These are phyloP conservation scores for Excoecaria cochinchinensis DNA, from an alignment of 345 rosid genomes.

Conservation along the genomic window DNA sequence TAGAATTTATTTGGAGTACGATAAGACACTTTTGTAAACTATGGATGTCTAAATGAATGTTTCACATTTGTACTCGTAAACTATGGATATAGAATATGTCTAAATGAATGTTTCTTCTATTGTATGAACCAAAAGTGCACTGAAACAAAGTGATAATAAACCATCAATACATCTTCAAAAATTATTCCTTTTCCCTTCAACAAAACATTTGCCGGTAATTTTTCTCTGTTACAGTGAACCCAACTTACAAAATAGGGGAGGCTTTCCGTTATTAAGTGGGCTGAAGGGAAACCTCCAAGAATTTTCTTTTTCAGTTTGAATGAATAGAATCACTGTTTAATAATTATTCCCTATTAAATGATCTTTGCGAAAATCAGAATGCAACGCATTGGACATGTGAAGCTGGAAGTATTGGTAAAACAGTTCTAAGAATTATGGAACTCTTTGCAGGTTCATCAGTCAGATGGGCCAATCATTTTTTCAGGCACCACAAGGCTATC, in stretches of 20 bases:
- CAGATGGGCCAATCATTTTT: conserved; percentile 92
- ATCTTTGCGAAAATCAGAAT: not conserved
- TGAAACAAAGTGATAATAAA: too few species aligned
- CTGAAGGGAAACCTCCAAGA: conserved; percentile 11
- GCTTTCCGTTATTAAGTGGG: conserved; percentile 18
- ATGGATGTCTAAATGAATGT: too few species aligned
- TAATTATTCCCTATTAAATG: not conserved
- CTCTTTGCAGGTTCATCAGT: conserved; percentile 26
- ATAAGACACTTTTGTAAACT: not conserved
- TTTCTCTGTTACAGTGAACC: not conserved
- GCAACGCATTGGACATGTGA: not conserved
- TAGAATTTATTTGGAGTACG: not conserved
- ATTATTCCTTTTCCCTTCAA: too few species aligned
- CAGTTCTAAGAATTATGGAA: not conserved
- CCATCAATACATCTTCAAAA: too few species aligned
- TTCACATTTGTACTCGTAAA: too few species aligned
- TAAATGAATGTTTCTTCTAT: too few species aligned
- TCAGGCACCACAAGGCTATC: conserved; percentile 90
- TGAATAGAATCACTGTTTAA: not conserved
- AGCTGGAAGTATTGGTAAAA: not conserved
- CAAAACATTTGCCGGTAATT: too few species aligned
- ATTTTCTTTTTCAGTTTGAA: not conserved
- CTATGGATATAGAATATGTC: too few species aligned
- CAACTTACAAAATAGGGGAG: conserved; percentile 15
- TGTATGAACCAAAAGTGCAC: too few species aligned